Percentiles rank a stretch among this genome's conserved stretches.
These are phyloP conservation scores for Neckera pumila DNA, from an alignment of 225 moss, liverwort and hornwort species.

Conservation along the genomic window DNA sequence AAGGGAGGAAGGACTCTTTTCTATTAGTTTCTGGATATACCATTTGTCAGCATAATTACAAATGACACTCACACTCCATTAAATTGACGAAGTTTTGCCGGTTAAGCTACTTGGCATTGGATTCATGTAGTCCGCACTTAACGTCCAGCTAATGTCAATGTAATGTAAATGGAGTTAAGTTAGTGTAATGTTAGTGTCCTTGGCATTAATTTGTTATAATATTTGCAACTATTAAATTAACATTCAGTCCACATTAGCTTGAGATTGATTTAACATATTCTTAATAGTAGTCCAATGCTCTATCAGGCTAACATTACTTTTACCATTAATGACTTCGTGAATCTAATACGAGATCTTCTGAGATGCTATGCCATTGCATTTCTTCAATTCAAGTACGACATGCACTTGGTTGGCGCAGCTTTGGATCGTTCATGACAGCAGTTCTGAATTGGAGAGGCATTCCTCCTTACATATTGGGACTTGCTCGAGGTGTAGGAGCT, in stretches of 20 bases:
- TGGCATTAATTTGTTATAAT: not conserved
- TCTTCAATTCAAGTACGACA: not conserved
- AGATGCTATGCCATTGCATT: not conserved
- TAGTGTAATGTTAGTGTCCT: not conserved
- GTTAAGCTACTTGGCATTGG: not conserved
- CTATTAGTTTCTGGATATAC: not conserved
- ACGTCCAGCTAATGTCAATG: not conserved
- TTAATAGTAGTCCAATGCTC: no score
- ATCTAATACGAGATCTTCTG: not conserved
- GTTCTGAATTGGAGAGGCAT: constrained; percentile 80
- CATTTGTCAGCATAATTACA: not conserved
- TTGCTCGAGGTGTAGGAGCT: constrained; percentile 79
- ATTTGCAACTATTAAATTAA: not conserved
- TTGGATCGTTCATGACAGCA: constrained; percentile 94
- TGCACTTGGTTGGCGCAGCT: constrained; percentile 42
- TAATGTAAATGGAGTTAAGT: not conserved
- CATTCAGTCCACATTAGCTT: not conserved
- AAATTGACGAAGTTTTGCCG: not conserved
- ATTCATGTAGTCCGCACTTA: not conserved
- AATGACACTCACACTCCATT: not conserved
- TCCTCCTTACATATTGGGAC: constrained; percentile 71
- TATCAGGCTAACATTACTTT: not conserved
- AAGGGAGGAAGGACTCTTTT: not conserved
- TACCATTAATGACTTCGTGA: not conserved
- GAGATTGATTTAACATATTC: not conserved